A percentile compares a stretch with the other conserved stretches of the same genome.
These are phyloP conservation scores for Nicotiana paniculata DNA, from an alignment of 257 asterid genomes.

Conservation along the genomic window DNA sequence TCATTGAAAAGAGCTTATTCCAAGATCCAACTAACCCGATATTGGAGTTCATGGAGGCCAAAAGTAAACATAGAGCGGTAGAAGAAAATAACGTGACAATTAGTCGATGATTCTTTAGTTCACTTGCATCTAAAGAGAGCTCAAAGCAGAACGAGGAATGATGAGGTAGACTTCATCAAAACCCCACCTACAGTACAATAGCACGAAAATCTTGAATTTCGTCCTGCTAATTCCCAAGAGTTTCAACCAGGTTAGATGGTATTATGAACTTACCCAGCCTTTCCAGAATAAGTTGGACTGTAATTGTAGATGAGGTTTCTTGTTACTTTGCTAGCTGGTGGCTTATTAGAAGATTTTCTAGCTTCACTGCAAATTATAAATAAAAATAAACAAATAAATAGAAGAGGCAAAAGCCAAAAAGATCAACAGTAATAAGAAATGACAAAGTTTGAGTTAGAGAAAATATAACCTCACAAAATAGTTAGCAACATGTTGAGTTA, in stretches of 20 bases:
- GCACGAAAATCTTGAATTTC: neutral
- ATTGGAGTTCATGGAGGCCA: too few species aligned
- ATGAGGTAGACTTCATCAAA: constrained; percentile 93
- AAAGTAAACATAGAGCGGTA: too few species aligned
- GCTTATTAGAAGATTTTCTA: constrained; percentile 70
- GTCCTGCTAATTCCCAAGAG: neutral
- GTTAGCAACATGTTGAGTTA: constrained; percentile 90
- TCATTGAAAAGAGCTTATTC: too few species aligned
- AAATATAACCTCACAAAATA: too few species aligned
- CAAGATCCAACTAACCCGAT: too few species aligned
- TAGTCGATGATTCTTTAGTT: neutral
- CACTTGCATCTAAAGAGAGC: neutral
- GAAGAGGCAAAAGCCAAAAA: too few species aligned
- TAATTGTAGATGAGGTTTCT: constrained; percentile 83
- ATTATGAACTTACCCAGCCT: constrained; percentile 55
- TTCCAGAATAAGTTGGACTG: constrained; percentile 81
- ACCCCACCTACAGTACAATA: constrained; percentile 56
- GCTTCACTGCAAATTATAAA: constrained; percentile 58
- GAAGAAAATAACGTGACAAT: too few species aligned
- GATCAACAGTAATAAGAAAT: neutral
- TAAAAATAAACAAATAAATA: neutral
- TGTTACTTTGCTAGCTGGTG: constrained; percentile 47
- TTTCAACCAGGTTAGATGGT: neutral
- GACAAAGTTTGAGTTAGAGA: constrained; percentile 23
- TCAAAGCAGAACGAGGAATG: constrained; percentile 11